These are phyloP conservation scores for Lasiodiplodia citricola DNA, from an alignment of 2,329 filamentous ascomycete genomes.

Conservation along the genomic window DNA sequence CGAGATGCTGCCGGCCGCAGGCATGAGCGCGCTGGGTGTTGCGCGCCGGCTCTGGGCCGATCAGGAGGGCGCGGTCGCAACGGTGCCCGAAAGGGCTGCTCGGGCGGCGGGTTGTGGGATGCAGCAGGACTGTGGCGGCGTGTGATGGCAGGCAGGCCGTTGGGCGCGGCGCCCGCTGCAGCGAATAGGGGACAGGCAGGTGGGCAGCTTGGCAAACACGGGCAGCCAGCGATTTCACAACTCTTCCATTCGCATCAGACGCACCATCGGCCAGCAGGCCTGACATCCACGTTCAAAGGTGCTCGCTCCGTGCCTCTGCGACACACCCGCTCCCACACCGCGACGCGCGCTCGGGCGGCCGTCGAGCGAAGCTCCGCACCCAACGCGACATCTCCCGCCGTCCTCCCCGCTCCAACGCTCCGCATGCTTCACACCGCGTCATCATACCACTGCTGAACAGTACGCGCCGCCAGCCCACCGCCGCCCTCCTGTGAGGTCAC, in stretches of 20 bases:
- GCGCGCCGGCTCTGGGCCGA: slow-evolving; percentile 4
- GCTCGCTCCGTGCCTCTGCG: slow-evolving; percentile 15
- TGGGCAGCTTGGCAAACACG: neutral
- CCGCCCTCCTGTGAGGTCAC: neutral
- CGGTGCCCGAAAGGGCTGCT: slow-evolving; percentile 9
- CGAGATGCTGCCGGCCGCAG: slow-evolving; percentile 8
- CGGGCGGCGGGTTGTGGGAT: neutral
- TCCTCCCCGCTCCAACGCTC: slow-evolving; percentile 8
- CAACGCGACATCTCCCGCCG: neutral
- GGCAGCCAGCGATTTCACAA: slow-evolving; percentile 19
- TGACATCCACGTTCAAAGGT: slow-evolving; percentile 13
- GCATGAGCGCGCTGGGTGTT: slow-evolving; percentile 1
- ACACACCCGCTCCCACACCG: slow-evolving; percentile 16
- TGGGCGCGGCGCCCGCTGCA: slow-evolving; percentile 5
- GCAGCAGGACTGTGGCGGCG: slow-evolving; percentile 1
- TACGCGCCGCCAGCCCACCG: slow-evolving; percentile 19
- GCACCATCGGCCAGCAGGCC: slow-evolving; percentile 16
- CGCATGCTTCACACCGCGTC: slow-evolving; percentile 25
- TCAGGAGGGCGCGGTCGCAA: slow-evolving; percentile 22
- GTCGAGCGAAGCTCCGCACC: slow-evolving; percentile 22
- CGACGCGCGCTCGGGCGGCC: slow-evolving; percentile 25
- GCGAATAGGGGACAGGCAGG: slow-evolving; percentile 14
- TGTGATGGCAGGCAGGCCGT: slow-evolving; percentile 1
- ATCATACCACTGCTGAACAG: slow-evolving; percentile 26
- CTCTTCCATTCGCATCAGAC: slow-evolving; percentile 17